phyloP scores from a whole-genome alignment of 108 stramenopile species.

The Skeletonema menzelii region DNA sequence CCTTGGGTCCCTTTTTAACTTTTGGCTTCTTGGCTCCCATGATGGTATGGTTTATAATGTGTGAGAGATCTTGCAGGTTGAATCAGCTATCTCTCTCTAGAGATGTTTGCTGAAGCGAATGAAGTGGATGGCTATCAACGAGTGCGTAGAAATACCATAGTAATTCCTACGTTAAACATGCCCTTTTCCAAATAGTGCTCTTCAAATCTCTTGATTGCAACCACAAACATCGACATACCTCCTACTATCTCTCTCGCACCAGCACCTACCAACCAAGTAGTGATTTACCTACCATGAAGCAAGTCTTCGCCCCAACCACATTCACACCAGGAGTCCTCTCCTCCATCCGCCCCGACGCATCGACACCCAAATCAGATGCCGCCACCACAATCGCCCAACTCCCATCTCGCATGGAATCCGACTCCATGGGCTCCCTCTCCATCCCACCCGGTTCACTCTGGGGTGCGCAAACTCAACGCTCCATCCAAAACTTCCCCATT shows the following conservation, averaged over 20 bases:
- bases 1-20: conserved; percentile 78
- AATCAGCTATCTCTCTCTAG: background rate
- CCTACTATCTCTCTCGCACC: no score
- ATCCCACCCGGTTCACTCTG: conserved; percentile 78
- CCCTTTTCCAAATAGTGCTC: no score
- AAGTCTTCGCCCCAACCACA: conserved; percentile 38
- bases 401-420: conserved; percentile 80
- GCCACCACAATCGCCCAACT: conserved; percentile 35
- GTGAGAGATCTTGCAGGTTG: background rate
- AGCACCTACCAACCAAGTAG: background rate
- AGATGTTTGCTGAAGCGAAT: background rate
- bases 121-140: background rate
- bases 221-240: no score
- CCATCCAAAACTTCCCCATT: conserved; percentile 94
- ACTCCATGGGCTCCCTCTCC: conserved; percentile 75
- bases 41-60: background rate
- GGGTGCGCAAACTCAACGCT: conserved; percentile 95
- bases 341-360: conserved; percentile 6
- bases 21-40: conserved; percentile 19
- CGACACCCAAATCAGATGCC: background rate
- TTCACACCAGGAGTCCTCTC: conserved; percentile 29
- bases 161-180: background rate
- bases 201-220: no score
- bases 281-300: conserved; percentile 5
- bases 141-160: background rate